These are phyloP conservation scores for Colletotrichum sp. DNA, from an alignment of 2,329 filamentous ascomycete species.

Conservation along the genomic window DNA sequence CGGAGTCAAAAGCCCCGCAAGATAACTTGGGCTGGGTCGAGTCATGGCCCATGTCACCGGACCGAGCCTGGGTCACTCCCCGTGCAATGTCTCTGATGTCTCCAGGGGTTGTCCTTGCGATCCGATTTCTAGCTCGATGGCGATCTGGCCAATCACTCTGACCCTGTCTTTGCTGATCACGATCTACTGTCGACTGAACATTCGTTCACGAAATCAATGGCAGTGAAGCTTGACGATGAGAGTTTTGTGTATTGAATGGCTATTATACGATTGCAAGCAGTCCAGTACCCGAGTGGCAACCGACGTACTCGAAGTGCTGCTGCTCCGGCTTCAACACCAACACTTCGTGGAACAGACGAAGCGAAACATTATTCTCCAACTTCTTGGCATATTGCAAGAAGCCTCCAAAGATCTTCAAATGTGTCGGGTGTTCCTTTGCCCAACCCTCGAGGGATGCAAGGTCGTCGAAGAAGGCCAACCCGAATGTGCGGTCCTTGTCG, in stretches of 20 bases:
- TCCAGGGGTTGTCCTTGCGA: not conserved
- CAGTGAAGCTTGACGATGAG: not conserved
- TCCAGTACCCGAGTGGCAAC: constrained; percentile 40
- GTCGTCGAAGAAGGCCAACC: constrained; percentile 46
- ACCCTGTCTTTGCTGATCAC: not conserved
- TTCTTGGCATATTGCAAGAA: constrained; percentile 43
- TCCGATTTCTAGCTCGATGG: not conserved
- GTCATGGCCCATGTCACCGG: not conserved
- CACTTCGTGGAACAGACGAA: constrained; percentile 46
- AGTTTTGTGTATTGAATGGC: not conserved
- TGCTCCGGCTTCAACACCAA: constrained; percentile 41
- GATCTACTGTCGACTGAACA: not conserved
- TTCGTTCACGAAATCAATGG: not conserved
- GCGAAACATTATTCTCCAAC: constrained; percentile 36
- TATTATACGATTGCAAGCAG: constrained; percentile 27
- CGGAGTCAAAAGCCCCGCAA: not conserved
- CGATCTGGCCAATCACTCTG: not conserved
- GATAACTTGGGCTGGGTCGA: not conserved
- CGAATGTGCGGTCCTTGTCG: constrained; percentile 41
- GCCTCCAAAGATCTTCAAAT: constrained; percentile 44
- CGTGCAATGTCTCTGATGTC: not conserved
- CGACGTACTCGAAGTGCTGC: constrained; percentile 47
- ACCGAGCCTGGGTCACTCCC: not conserved
- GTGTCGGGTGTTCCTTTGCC: constrained; percentile 42
- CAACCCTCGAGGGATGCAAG: constrained; percentile 42